A percentile compares a stretch with the other conserved stretches of the same genome.
These are phyloP conservation scores for Clonostachys chloroleuca DNA, from an alignment of 2,329 filamentous ascomycete genomes.

Conservation along the genomic window DNA sequence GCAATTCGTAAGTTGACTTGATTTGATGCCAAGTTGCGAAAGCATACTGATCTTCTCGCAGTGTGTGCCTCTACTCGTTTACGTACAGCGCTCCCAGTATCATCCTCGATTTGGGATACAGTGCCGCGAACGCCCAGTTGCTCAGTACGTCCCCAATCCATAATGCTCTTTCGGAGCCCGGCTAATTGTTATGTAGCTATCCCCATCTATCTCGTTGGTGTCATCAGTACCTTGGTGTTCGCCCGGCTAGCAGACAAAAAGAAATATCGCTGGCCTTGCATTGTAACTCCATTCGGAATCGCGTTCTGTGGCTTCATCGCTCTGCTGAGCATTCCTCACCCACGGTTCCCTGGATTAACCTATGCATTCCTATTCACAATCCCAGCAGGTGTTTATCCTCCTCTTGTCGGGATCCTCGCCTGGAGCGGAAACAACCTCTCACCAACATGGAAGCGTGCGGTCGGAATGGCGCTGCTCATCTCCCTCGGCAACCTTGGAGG, in stretches of 20 bases:
- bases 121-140: slow-evolving; percentile 16
- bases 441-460: slow-evolving; percentile 6
- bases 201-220: slow-evolving; percentile 3
- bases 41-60: neutral
- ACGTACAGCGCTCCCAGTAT: slow-evolving; percentile 26
- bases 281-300: slow-evolving; percentile 5
- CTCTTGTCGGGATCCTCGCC: slow-evolving; percentile 12
- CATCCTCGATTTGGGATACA: slow-evolving; percentile 32
- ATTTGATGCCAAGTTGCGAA: neutral
- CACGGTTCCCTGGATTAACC: slow-evolving; percentile 12
- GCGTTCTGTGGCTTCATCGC: slow-evolving; percentile 5
- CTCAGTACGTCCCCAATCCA: neutral
- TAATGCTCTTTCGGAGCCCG: neutral
- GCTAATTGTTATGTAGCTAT: neutral
- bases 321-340: slow-evolving; percentile 7
- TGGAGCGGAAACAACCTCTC: slow-evolving; percentile 8
- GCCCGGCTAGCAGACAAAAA: slow-evolving; percentile 4
- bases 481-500: slow-evolving; percentile 5
- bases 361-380: slow-evolving; percentile 17
- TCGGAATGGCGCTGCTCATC: slow-evolving; percentile 7
- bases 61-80: slow-evolving; percentile 21
- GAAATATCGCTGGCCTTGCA: slow-evolving; percentile 4
- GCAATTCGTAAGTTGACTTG: slow-evolving; percentile 13
- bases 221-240: slow-evolving; percentile 4
- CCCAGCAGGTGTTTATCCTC: slow-evolving; percentile 17